Evolutionary conservation across 2,329 filamentous ascomycete species (phyloP), one percentile per base, ranked within the genome.

Genomic region (Claviceps sp.): DNA sequence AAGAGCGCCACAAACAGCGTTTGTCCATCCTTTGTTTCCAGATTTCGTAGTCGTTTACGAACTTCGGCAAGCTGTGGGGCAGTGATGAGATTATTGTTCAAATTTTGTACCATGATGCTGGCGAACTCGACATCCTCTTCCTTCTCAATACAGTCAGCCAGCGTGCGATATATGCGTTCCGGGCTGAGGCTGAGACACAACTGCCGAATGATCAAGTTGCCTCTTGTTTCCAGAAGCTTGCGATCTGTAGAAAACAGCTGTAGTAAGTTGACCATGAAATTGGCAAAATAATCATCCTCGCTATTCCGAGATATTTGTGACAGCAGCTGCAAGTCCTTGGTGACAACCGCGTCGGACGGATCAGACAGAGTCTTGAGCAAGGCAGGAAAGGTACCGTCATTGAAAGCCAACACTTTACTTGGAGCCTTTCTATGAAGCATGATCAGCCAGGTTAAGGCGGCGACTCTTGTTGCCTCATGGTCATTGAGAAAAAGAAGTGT

Each of bases 41-140:
- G 73, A 60, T 95, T 98, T 38, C 93, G 79, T 49, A 98, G 72
- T 44, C 93, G 77, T 66, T 95, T 96, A 46, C 93, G 82, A 56
- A 98, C 75, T 60, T 97, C 94, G 1, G 88, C 82, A 34, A 98
- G 74, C 67, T 98, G 90, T 1, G 94, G 93, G 0, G 94, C 93
- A 1, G 94, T 98, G 58, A 98, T 96, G 51, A 98, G 82, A 61
- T 98, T 98, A 68, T 98, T 98, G 71, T 98, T 98, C 50, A 98
- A 76, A 62, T 97, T 97, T 66, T 98, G 93, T 34, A 98, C 89
- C 93, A 98, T 98, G 61, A 98, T 97, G 64, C 91, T 96, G 16
- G 93, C 91, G 68, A 98, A 98, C 65, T 98, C 94, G 43, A 98
- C 82, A 64, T 98, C 93, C 69, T 97, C 93, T 66, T 98, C 93